Conservation (phyloP, 2,329 filamentous ascomycete genomes). For the Celoporthe dispersa region DNA sequence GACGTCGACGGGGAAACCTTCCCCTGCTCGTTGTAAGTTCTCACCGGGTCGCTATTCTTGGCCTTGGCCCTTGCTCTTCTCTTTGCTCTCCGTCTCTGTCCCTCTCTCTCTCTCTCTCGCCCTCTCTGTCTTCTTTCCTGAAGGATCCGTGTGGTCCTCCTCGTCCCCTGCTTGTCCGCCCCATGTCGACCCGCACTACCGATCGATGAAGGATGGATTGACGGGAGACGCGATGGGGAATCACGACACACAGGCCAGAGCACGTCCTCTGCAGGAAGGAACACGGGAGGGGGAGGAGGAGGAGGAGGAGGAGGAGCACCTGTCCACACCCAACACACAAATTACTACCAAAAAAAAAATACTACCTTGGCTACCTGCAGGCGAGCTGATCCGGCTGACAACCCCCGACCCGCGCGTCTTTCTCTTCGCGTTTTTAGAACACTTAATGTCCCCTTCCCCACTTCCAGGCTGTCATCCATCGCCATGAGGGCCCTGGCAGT, state of each 20-base stretch:
- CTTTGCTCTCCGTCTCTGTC: neutral
- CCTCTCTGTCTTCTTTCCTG: neutral
- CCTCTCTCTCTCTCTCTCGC: neutral
- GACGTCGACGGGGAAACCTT: conserved; percentile 50
- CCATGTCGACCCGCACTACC: conserved; percentile 3
- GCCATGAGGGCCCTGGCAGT: conserved; percentile 79
- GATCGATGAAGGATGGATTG: conserved; percentile 4
- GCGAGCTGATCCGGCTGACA: conserved; percentile 8
- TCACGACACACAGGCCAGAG: neutral
- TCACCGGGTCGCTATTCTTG: conserved; percentile 30
- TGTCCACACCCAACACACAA: neutral
- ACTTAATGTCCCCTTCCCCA: conserved; percentile 81
- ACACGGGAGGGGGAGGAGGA: neutral
- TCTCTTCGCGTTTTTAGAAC: conserved; percentile 53
- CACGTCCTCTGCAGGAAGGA: neutral
- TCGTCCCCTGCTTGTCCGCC: neutral
- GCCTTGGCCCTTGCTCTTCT: conserved; percentile 3
- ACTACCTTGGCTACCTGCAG: conserved; percentile 1
- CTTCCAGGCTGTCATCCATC: conserved; percentile 73
- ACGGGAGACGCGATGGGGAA: neutral
- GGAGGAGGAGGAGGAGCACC: neutral
- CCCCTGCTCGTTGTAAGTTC: conserved; percentile 65
- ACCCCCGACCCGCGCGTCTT: conserved; percentile 5
- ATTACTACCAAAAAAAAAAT: neutral
- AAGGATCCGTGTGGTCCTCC: neutral